Conservation (phyloP, 805 yeast genomes). For the Metschnikowia rubicola region DNA sequence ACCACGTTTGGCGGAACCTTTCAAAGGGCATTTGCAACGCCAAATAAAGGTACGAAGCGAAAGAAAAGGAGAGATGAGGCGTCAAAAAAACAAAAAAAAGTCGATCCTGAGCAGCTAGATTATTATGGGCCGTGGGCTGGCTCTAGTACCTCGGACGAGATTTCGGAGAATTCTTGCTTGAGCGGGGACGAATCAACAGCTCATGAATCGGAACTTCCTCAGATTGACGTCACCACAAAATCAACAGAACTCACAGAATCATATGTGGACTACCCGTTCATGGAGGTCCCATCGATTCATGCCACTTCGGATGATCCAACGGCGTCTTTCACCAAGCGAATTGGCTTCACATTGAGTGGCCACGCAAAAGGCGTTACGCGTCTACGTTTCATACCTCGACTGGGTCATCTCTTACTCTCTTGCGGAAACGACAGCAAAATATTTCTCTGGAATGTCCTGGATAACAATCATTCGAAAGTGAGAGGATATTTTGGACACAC, state of each 20-base stretch:
- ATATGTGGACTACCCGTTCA: slow-evolving; percentile 1
- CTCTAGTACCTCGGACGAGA: slow-evolving; percentile 35
- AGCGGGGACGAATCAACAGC: slow-evolving; percentile 22
- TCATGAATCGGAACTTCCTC: slow-evolving; percentile 13
- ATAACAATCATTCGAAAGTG: slow-evolving; percentile 45
- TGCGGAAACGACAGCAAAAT: slow-evolving; percentile 72
- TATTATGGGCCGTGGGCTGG: slow-evolving; percentile 67
- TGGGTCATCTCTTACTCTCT: slow-evolving; percentile 73
- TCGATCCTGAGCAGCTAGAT: slow-evolving; percentile 44
- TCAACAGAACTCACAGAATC: slow-evolving; percentile 5
- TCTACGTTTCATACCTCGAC: slow-evolving; percentile 58
- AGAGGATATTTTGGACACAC: slow-evolving; percentile 69
- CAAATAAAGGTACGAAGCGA: neutral
- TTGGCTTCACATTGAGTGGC: slow-evolving; percentile 55
- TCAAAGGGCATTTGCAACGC: slow-evolving; percentile 3
- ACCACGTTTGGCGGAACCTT: slow-evolving; percentile 6
- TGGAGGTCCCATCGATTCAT: neutral
- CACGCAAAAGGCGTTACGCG: slow-evolving; percentile 68
- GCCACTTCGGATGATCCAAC: slow-evolving; percentile 23
- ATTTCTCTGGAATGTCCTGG: slow-evolving; percentile 64
- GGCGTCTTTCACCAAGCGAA: slow-evolving; percentile 67
- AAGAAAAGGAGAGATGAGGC: slow-evolving; percentile 14
- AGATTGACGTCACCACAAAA: neutral
- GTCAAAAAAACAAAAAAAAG: slow-evolving; percentile 35
- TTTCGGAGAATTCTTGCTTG: slow-evolving; percentile 15